These are phyloP conservation scores for Sporothrix pallida DNA, from an alignment of 2,329 filamentous ascomycete genomes.

Conservation along the genomic window DNA sequence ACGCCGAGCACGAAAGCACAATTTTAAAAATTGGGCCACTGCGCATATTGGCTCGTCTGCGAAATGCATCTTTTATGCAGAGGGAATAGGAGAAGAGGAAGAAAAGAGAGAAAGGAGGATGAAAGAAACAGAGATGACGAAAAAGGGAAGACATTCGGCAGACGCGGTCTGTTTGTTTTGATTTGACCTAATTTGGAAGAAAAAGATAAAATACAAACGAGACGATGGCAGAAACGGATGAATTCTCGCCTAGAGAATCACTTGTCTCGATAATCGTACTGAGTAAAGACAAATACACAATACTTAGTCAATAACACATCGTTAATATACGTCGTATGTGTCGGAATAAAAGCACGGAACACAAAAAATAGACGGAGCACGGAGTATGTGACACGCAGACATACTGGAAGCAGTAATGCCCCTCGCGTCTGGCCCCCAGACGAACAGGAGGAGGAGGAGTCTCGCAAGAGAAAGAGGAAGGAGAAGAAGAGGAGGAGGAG, in stretches of 20 bases:
- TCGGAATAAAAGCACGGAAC: not conserved
- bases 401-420: slow-evolving; percentile 23
- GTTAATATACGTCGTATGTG: slow-evolving; percentile 16
- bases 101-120: not conserved
- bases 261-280: slow-evolving; percentile 7
- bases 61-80: slow-evolving; percentile 27
- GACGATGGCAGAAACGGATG: slow-evolving; percentile 2
- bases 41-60: slow-evolving; percentile 19
- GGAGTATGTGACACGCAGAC: slow-evolving; percentile 8
- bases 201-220: not conserved
- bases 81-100: slow-evolving; percentile 3
- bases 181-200: slow-evolving; percentile 5
- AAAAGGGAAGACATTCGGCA: not conserved
- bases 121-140: not conserved
- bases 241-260: not conserved
- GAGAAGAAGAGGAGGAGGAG: too few relatives aligned
- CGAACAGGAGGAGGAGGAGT: slow-evolving; percentile 10
- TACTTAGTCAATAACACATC: not conserved
- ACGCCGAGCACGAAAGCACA: slow-evolving; percentile 24
- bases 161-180: slow-evolving; percentile 30
- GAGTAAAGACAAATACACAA: not conserved
- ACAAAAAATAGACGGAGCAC: too few relatives aligned
- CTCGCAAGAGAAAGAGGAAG: too few relatives aligned
- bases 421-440: not conserved
- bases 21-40: slow-evolving; percentile 28